A percentile compares a stretch with the other conserved stretches of the same genome.
Conservation (phyloP, 2,329 filamentous ascomycete species). For the Camillea tinctor region DNA sequence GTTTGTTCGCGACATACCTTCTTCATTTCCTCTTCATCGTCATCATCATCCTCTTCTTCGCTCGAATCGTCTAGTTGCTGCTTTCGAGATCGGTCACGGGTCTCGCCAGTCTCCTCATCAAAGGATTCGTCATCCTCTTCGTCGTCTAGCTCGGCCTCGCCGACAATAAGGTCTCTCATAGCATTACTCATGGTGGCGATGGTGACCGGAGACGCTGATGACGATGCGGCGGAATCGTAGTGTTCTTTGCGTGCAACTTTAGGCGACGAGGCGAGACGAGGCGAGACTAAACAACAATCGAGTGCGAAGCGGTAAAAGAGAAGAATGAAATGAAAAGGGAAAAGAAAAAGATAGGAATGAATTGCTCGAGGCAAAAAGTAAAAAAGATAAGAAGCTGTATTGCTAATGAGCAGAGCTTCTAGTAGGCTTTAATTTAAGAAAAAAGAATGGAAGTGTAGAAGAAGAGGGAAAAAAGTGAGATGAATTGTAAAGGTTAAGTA, state of each 20-base stretch:
- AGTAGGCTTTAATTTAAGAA: neutral
- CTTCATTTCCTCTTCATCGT: slow-evolving; percentile 81
- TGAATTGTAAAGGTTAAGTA: neutral
- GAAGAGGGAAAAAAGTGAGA: neutral
- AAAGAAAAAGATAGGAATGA: neutral
- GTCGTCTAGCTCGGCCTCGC: slow-evolving; percentile 80
- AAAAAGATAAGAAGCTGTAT: neutral
- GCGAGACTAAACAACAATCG: neutral
- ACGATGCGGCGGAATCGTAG: neutral
- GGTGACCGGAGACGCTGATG: slow-evolving; percentile 1
- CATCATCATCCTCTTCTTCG: slow-evolving; percentile 89
- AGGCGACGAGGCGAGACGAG: neutral
- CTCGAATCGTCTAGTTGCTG: slow-evolving; percentile 75
- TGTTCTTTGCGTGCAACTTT: slow-evolving; percentile 1
- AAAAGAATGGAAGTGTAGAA: neutral
- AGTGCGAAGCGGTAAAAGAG: neutral
- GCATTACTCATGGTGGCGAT: slow-evolving; percentile 55
- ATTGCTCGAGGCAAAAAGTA: neutral
- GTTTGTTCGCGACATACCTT: slow-evolving; percentile 48
- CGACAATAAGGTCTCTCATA: slow-evolving; percentile 77
- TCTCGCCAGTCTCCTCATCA: slow-evolving; percentile 71
- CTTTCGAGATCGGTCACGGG: slow-evolving; percentile 43
- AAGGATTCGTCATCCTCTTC: slow-evolving; percentile 84
- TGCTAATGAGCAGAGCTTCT: neutral
- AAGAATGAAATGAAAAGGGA: neutral